Conservation (phyloP, 2,329 filamentous ascomycete genomes). For the Monilinia fructicola region DNA sequence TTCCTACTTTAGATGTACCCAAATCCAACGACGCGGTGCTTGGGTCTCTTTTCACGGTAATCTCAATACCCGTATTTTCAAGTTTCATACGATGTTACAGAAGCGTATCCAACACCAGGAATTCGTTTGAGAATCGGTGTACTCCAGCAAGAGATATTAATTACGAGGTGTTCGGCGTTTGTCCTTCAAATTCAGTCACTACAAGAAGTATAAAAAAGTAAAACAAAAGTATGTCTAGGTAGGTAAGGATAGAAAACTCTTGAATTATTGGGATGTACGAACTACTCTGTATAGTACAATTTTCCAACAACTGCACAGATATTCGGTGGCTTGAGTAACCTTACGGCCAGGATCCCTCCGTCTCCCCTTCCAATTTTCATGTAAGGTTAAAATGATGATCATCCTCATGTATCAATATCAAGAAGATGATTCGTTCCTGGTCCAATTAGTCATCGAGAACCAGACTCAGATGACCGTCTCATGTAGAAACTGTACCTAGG, state of each 20-base stretch:
- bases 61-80: constrained; percentile 13
- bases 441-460: neutral
- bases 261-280: neutral
- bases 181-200: neutral
- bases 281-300: too few species aligned
- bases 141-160: neutral
- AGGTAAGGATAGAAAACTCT: neutral
- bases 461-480: neutral
- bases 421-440: constrained; percentile 13
- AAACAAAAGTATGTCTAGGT: neutral
- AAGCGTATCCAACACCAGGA: constrained; percentile 1
- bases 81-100: constrained; percentile 15
- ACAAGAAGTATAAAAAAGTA: neutral
- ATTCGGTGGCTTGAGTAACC: constrained; percentile 17
- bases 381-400: neutral
- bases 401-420: neutral
- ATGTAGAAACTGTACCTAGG: neutral
- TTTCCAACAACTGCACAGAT: constrained; percentile 2
- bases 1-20: constrained; percentile 9
- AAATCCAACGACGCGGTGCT: constrained; percentile 18
- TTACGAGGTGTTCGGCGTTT: neutral
- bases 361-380: neutral
- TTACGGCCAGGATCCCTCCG: neutral
- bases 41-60: constrained; percentile 10
- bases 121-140: constrained; percentile 1